Percentiles rank a stretch among this genome's conserved stretches.
Evolutionary conservation across 2,329 filamentous ascomycete species (phyloP).

Genomic region (Fusarium sp.): DNA sequence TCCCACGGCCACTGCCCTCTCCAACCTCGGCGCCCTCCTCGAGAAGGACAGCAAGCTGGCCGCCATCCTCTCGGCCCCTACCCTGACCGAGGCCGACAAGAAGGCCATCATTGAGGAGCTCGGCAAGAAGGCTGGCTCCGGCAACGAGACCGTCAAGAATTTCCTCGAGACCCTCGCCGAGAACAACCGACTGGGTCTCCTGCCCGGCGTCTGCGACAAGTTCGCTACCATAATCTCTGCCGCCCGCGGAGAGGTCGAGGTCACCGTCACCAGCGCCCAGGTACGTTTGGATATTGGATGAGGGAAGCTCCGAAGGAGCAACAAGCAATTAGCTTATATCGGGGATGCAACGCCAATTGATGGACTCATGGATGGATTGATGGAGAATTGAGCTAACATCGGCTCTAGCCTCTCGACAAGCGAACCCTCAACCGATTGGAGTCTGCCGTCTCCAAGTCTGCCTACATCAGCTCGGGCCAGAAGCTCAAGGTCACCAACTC

Average conservation of each 20-base stretch:
- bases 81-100: constrained; percentile 84
- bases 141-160: constrained; percentile 91
- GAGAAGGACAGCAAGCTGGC: constrained; percentile 86
- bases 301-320: neutral
- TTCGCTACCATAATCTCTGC: constrained; percentile 90
- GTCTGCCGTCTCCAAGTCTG: constrained; percentile 87
- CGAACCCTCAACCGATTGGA: constrained; percentile 90
- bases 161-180: constrained; percentile 90
- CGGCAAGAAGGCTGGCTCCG: constrained; percentile 80
- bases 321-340: neutral
- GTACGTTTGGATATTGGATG: constrained; percentile 61
- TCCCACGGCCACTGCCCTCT: constrained; percentile 83
- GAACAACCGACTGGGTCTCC: constrained; percentile 92
- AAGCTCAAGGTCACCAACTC: constrained; percentile 97
- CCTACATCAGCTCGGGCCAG: constrained; percentile 90
- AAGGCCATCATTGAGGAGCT: constrained; percentile 87
- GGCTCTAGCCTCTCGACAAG: constrained; percentile 80
- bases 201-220: constrained; percentile 87
- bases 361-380: constrained; percentile 4
- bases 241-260: constrained; percentile 90
- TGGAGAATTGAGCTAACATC: constrained; percentile 32
- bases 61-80: constrained; percentile 82
- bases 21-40: constrained; percentile 77
- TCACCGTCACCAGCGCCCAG: constrained; percentile 90
- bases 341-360: constrained; percentile 6